Percentiles rank a stretch among this genome's conserved stretches.
Evolutionary conservation across 2,329 filamentous ascomycete genomes (phyloP).

Genomic region (Pseudogymnoascus sp.): DNA sequence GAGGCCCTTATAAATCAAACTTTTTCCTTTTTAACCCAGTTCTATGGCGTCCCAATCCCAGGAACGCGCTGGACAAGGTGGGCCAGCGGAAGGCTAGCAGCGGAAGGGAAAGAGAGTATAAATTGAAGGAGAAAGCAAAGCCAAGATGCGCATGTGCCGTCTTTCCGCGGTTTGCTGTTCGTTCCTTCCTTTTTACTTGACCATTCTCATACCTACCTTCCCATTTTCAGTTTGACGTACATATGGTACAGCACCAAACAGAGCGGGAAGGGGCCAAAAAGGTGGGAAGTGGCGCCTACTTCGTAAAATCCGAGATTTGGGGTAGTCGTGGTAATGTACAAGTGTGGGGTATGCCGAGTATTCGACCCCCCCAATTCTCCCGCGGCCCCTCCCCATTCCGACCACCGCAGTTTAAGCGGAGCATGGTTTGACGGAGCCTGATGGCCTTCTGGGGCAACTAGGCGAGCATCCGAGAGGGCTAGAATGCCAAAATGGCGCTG

Average conservation of each 20-base stretch:
- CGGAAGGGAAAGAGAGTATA: not conserved
- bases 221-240: not conserved
- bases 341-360: not conserved
- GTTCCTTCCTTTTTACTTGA: not conserved
- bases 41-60: not conserved
- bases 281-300: not conserved
- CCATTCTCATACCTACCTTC: not conserved
- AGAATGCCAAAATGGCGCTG: not conserved
- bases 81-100: not conserved
- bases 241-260: not conserved
- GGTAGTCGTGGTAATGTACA: not conserved
- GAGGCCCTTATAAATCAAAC: not conserved
- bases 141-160: not conserved
- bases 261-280: not conserved
- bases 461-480: conserved; percentile 1
- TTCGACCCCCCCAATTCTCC: not conserved
- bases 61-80: not conserved
- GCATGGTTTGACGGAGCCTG: not conserved
- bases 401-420: not conserved
- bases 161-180: not conserved
- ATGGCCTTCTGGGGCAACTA: not conserved
- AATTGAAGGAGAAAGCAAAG: not conserved
- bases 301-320: conserved; percentile 2
- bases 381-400: not conserved
- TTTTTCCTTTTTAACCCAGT: not conserved